phyloP scores from a whole-genome alignment of 1,284 basidiomycete genomes.

The Microbotryum saponariae region DNA sequence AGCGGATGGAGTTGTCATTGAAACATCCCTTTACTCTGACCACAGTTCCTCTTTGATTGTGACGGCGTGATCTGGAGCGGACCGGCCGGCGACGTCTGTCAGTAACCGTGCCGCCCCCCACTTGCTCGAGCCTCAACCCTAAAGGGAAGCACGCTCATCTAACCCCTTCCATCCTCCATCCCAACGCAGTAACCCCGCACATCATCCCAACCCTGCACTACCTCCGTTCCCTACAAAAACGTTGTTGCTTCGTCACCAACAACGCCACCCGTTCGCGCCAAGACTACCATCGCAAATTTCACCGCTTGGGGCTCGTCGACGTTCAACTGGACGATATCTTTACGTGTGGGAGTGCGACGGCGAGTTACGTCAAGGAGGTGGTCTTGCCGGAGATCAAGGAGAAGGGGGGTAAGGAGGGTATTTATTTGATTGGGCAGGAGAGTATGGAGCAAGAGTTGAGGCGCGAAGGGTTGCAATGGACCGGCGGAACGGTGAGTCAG shows the following conservation, averaged over 20 bases:
- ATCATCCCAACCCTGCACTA: slow-evolving; percentile 49
- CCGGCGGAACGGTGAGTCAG: slow-evolving; percentile 70
- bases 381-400: slow-evolving; percentile 49
- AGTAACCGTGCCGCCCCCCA: neutral
- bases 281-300: slow-evolving; percentile 84
- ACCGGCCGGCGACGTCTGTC: slow-evolving; percentile 21
- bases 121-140: neutral
- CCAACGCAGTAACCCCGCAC: neutral
- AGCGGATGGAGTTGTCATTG: too few species aligned
- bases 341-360: slow-evolving; percentile 87
- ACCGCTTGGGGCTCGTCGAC: slow-evolving; percentile 75
- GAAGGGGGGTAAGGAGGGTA: slow-evolving; percentile 5
- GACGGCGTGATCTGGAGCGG: slow-evolving; percentile 58
- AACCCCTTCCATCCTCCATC: neutral
- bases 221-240: slow-evolving; percentile 56
- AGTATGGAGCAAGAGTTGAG: slow-evolving; percentile 88
- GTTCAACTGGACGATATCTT: slow-evolving; percentile 76
- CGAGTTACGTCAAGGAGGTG: slow-evolving; percentile 83
- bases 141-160: too few species aligned
- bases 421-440: slow-evolving; percentile 83
- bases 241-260: slow-evolving; percentile 87
- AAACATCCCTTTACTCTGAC: too few species aligned
- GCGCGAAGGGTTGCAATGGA: slow-evolving; percentile 67
- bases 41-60: slow-evolving; percentile 78
- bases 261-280: slow-evolving; percentile 90